These are phyloP conservation scores for Aspergillus diversus DNA, from an alignment of 495 filamentous ascomycete species.

Conservation along the genomic window DNA sequence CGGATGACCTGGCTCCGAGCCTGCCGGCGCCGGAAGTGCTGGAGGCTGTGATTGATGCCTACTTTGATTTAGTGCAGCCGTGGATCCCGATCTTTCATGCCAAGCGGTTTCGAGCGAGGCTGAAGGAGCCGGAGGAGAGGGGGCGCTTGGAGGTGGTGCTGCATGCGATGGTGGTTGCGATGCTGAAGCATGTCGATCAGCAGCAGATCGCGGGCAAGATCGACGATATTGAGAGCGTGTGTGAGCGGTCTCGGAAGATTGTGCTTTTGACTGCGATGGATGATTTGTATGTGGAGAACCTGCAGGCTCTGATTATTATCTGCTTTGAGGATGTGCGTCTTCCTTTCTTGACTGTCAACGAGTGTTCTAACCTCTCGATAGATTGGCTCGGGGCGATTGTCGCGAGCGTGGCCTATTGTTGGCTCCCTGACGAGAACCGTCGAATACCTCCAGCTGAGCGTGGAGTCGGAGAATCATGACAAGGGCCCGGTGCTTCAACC, in stretches of 20 bases:
- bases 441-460: conserved; percentile 8
- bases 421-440: conserved; percentile 4
- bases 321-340: conserved; percentile 7
- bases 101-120: background rate
- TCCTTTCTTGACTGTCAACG: background rate
- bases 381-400: background rate
- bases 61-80: background rate
- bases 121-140: conserved; percentile 3
- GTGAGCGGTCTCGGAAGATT: conserved; percentile 8
- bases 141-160: conserved; percentile 1
- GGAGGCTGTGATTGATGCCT: background rate
- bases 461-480: conserved; percentile 9
- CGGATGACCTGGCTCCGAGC: background rate
- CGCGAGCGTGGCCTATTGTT: conserved; percentile 5
- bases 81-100: conserved; percentile 7
- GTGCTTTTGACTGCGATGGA: conserved; percentile 5
- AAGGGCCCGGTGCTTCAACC: conserved; percentile 2
- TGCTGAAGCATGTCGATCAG: conserved; percentile 2
- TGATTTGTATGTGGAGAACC: conserved; percentile 6
- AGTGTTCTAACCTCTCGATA: background rate
- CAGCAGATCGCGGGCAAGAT: background rate
- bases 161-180: conserved; percentile 5
- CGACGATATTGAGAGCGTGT: background rate
- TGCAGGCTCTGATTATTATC: conserved; percentile 1
- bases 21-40: background rate